A percentile compares a stretch with the other conserved stretches of the same genome.
Evolutionary conservation across 345 rosid species (phyloP).

Genomic region (Populus tremula): DNA sequence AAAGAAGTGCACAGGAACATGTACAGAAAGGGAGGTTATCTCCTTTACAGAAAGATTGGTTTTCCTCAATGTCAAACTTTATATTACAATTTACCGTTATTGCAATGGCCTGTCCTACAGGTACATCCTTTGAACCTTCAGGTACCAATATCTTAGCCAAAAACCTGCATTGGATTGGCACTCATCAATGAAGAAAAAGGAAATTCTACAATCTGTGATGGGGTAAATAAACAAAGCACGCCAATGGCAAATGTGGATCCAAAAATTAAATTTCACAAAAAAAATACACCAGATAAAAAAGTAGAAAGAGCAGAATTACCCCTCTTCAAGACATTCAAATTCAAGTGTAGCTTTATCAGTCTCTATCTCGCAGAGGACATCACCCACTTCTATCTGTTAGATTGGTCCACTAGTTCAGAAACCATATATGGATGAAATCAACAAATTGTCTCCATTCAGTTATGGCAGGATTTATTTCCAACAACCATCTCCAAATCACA

Average conservation of each 20-base stretch:
- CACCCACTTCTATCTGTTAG: constrained; percentile 90
- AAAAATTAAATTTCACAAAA: neutral
- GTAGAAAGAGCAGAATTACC: constrained; percentile 46
- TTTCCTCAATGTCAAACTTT: neutral
- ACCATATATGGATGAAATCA: constrained; percentile 16
- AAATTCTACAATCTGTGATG: neutral
- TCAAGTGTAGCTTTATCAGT: constrained; percentile 97
- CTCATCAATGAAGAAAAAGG: neutral
- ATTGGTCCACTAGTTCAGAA: constrained; percentile 28
- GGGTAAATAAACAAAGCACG: neutral
- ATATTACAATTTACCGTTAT: constrained; percentile 54
- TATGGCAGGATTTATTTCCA: constrained; percentile 11
- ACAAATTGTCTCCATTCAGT: constrained; percentile 18
- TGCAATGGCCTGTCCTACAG: constrained; percentile 87
- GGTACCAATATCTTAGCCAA: constrained; percentile 81
- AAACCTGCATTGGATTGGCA: constrained; percentile 46
- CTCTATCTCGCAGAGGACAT: constrained; percentile 88
- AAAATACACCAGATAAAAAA: constrained; percentile 9
- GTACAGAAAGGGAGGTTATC: too few relatives aligned
- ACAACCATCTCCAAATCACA: constrained; percentile 19
- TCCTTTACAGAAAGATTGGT: neutral
- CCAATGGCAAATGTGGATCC: neutral
- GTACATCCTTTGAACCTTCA: constrained; percentile 88
- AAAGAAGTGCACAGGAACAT: neutral
- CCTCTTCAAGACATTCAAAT: constrained; percentile 93